phyloP scores from a whole-genome alignment of 2,329 filamentous ascomycete genomes.

The Epichloe gansuensis region DNA sequence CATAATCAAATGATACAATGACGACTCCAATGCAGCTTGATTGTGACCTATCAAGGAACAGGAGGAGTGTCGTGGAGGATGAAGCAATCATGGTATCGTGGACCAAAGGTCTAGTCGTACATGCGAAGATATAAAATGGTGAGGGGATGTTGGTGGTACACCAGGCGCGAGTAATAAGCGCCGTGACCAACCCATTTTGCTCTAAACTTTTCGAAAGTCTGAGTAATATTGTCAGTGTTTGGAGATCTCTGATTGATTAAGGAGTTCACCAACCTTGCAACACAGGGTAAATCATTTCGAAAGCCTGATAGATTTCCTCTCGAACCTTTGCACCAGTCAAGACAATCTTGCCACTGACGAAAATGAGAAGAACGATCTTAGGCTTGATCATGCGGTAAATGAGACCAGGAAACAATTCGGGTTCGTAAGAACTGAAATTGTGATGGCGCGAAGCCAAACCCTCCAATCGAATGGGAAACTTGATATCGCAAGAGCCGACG shows the following conservation, averaged over 20 bases:
- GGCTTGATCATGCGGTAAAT: conserved; percentile 99
- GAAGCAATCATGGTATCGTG: conserved; percentile 37
- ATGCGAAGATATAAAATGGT: conserved; percentile 16
- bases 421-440: conserved; percentile 98
- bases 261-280: conserved; percentile 54
- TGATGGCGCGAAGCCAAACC: conserved; percentile 94
- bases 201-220: conserved; percentile 49
- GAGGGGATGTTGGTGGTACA: conserved; percentile 10
- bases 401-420: conserved; percentile 94
- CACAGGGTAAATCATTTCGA: conserved; percentile 95
- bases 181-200: conserved; percentile 7
- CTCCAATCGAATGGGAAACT: conserved; percentile 95
- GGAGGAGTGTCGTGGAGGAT: conserved; percentile 1
- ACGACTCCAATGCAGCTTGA: conserved; percentile 9
- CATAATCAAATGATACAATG: conserved; percentile 30
- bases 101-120: conserved; percentile 31
- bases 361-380: conserved; percentile 95
- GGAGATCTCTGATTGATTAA: background rate
- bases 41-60: conserved; percentile 15
- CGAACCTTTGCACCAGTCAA: conserved; percentile 94
- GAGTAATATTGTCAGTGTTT: background rate
- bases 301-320: conserved; percentile 95
- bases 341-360: conserved; percentile 96
- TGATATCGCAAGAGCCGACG: conserved; percentile 96
- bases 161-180: conserved; percentile 1